Conservation (phyloP, 257 asterid species). For the Nicotiana undulata region DNA sequence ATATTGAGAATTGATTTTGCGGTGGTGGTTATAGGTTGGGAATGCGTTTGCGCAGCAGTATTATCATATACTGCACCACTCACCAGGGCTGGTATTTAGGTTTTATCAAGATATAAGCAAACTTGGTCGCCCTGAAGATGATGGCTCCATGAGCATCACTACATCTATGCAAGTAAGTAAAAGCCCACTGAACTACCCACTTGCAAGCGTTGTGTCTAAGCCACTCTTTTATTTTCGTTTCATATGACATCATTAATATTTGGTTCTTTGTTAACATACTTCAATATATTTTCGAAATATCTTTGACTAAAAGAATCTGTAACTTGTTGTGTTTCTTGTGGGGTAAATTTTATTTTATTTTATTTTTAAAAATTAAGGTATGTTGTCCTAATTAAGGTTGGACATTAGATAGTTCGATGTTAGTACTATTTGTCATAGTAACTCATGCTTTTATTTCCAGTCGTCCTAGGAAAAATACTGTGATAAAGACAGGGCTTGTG, state of each 20-base stretch:
- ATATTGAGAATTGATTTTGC: background rate
- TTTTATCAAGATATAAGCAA: constrained; percentile 64
- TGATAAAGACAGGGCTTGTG: background rate
- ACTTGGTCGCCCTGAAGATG: constrained; percentile 62
- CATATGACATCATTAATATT: background rate
- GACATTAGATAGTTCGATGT: background rate
- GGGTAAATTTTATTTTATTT: background rate
- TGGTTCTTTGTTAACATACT: background rate
- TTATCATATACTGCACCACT: constrained; percentile 53
- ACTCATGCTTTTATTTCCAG: background rate
- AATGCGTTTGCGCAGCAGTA: constrained; percentile 68
- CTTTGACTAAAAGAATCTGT: background rate
- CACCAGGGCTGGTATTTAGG: constrained; percentile 49
- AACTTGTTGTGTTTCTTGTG: background rate
- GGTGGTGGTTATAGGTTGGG: constrained; percentile 40
- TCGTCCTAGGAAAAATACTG: background rate
- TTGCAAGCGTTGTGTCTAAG: background rate
- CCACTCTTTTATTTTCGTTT: background rate
- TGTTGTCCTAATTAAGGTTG: too few relatives aligned
- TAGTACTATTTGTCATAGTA: background rate
- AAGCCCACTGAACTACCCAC: background rate
- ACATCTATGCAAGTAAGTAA: constrained; percentile 59
- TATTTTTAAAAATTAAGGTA: too few relatives aligned
- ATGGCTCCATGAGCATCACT: constrained; percentile 61
- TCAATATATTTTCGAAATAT: background rate